A percentile compares a stretch with the other conserved stretches of the same genome.
Evolutionary conservation across 1,284 basidiomycete genomes (phyloP).

Genomic region (Sanghuangporus sanghuang): DNA sequence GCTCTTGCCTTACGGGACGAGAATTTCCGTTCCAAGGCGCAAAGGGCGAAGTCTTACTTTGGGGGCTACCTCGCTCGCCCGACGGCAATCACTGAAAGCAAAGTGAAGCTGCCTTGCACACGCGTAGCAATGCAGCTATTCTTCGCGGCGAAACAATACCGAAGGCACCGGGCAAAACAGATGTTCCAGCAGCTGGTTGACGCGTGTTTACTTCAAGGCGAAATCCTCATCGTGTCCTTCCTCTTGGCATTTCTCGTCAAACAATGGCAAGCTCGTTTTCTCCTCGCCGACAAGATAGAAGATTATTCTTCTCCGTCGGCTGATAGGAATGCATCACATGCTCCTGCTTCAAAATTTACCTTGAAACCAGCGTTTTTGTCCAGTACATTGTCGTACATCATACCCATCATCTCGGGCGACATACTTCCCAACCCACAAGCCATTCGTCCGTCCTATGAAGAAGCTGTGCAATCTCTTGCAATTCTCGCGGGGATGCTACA

Average conservation of each 20-base stretch:
- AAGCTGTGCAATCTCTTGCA: conserved; percentile 53
- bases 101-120: conserved; percentile 33
- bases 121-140: conserved; percentile 51
- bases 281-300: not conserved
- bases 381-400: conserved; percentile 4
- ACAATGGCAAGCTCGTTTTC: conserved; percentile 47
- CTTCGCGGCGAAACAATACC: conserved; percentile 45
- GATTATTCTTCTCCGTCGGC: not conserved
- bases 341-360: not conserved
- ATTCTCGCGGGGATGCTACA: conserved; percentile 51
- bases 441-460: conserved; percentile 14
- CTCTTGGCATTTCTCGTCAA: conserved; percentile 61
- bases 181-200: conserved; percentile 59
- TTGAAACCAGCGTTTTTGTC: not conserved
- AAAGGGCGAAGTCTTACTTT: conserved; percentile 6
- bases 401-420: not conserved
- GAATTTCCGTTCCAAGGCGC: conserved; percentile 1
- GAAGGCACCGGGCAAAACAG: conserved; percentile 46
- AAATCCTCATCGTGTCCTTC: conserved; percentile 66
- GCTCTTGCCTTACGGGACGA: not conserved
- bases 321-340: not conserved
- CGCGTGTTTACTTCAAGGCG: conserved; percentile 66
- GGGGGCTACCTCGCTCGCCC: conserved; percentile 12
- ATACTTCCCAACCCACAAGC: conserved; percentile 3
- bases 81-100: conserved; percentile 22